Evolutionary conservation across 139 green algal species (phyloP).

Genomic region (Auxenochlorella pyrenoidosa): DNA sequence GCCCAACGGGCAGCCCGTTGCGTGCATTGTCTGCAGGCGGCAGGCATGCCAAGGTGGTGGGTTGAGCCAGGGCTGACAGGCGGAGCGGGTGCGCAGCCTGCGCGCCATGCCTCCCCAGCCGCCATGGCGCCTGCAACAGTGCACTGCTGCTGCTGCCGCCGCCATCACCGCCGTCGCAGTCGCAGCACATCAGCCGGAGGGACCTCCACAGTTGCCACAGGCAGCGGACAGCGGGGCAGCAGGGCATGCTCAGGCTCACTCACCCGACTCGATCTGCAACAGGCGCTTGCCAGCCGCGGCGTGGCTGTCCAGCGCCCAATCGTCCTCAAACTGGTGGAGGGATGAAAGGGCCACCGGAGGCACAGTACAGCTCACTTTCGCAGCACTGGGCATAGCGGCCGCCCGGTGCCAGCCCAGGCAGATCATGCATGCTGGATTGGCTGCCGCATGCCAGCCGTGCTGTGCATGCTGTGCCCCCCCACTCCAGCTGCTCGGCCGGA

Average conservation of each 20-base stretch:
- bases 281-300: constrained; percentile 43
- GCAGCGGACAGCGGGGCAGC: no score
- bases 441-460: background rate
- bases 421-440: no score
- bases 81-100: no score
- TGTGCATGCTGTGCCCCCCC: background rate
- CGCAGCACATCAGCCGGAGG: no score
- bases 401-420: background rate
- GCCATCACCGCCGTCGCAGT: no score
- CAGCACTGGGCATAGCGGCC: background rate
- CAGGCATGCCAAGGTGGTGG: background rate
- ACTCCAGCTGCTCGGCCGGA: background rate
- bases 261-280: constrained; percentile 44
- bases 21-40: constrained; percentile 33
- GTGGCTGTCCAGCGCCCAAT: constrained; percentile 48
- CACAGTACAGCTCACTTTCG: no score
- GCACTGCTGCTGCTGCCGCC: no score
- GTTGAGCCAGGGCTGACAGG: no score
- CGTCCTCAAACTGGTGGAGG: constrained; percentile 61
- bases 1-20: constrained; percentile 35
- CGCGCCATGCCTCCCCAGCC: no score
- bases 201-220: no score
- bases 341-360: background rate
- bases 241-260: background rate
- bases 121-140: no score